A percentile compares a stretch with the other conserved stretches of the same genome.
Conservation (phyloP, 441 rosid species). For the Mallotus japonicus region DNA sequence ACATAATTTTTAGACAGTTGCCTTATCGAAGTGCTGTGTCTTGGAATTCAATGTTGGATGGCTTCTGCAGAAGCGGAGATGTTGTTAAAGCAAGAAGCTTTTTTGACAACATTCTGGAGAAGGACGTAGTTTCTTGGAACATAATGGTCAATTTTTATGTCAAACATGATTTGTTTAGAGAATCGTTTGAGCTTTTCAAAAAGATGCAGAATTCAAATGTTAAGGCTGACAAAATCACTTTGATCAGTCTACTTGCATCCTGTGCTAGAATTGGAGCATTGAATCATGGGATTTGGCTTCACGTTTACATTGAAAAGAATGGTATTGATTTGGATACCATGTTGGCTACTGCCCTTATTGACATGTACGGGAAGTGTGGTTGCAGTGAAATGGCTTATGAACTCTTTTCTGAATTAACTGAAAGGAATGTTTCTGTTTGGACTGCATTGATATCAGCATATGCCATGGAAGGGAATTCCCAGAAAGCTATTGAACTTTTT, state of each 20-base stretch:
- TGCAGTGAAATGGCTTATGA: conserved; percentile 4
- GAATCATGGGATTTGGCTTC: conserved; percentile 24
- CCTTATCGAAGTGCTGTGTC: conserved; percentile 23
- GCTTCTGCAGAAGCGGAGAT: conserved; percentile 1
- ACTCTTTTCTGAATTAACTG: conserved; percentile 12
- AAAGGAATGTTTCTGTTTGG: conserved; percentile 17
- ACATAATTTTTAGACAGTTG: conserved; percentile 18
- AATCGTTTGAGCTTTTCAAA: conserved; percentile 21
- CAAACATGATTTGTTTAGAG: conserved; percentile 1
- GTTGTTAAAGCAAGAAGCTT: background rate
- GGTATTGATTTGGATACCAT: conserved; percentile 1
- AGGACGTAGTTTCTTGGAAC: conserved; percentile 24
- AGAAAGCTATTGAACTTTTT: conserved; percentile 12
- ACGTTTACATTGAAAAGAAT: conserved; percentile 16
- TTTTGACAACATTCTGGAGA: conserved; percentile 15
- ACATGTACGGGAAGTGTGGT: conserved; percentile 28
- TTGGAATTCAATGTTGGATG: conserved; percentile 35
- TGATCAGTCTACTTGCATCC: conserved; percentile 18
- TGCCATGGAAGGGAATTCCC: conserved; percentile 19
- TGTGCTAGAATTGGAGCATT: conserved; percentile 23
- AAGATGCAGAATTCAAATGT: conserved; percentile 20
- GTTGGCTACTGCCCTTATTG: conserved; percentile 23
- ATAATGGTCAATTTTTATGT: conserved; percentile 18
- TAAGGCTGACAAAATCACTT: conserved; percentile 9
- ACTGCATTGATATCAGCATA: conserved; percentile 22